Percentiles rank a stretch among this genome's conserved stretches.
These are phyloP conservation scores for Sugiyamaella xylanicola DNA, from an alignment of 1,139 yeast genomes.

Conservation along the genomic window DNA sequence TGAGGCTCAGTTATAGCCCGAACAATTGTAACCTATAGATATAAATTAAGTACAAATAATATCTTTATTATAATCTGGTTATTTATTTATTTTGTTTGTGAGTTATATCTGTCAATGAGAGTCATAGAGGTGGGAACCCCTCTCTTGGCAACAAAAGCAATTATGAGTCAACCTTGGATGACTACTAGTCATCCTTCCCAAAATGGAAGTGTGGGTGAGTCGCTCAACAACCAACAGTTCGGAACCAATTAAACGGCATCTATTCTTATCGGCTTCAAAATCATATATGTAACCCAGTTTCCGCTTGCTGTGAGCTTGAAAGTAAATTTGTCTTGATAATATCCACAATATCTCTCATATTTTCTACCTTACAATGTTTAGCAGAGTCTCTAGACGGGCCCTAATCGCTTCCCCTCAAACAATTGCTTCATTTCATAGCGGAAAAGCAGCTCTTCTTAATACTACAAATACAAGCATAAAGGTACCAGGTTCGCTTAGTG, in stretches of 20 bases:
- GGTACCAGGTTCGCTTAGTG: no score
- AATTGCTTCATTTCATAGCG: constrained; percentile 8
- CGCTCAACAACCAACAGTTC: neutral
- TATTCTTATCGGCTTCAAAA: neutral
- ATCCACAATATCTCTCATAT: no score
- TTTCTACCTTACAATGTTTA: neutral
- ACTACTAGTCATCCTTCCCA: constrained; percentile 17
- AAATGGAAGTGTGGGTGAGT: constrained; percentile 10
- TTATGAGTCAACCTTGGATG: constrained; percentile 13
- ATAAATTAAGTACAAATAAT: no score
- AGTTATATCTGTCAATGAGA: no score
- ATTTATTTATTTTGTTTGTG: no score
- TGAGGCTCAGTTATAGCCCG: no score
- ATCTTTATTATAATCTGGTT: no score
- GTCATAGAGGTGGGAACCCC: no score
- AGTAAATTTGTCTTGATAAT: no score
- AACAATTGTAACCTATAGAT: no score
- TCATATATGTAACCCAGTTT: constrained; percentile 5
- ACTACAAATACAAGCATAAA: no score
- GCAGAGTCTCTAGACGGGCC: neutral
- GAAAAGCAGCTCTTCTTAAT: neutral
- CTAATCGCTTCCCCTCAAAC: neutral
- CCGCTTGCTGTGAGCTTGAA: no score
- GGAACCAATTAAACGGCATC: constrained; percentile 4
- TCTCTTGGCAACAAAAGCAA: constrained; percentile 10